Evolutionary conservation across 2,329 filamentous ascomycete genomes (phyloP).

Genomic region (Paraphoma sp.): DNA sequence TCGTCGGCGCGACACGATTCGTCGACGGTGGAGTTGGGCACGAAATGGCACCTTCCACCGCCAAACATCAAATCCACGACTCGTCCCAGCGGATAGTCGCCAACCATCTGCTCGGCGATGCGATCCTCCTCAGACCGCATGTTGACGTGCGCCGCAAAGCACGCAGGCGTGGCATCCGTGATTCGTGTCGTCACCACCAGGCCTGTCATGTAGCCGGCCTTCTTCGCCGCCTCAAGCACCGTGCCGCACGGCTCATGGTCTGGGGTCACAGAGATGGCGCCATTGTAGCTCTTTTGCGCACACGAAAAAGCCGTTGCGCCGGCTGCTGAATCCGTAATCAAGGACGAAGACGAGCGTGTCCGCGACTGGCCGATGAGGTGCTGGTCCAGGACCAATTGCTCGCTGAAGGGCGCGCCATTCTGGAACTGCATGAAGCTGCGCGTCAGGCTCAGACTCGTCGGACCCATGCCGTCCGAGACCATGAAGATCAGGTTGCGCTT

Average conservation of each 20-base stretch:
- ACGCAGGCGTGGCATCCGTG: constrained; percentile 95
- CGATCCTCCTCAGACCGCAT: constrained; percentile 81
- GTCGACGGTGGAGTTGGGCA: constrained; percentile 74
- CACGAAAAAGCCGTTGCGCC: constrained; percentile 97
- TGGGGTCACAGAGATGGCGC: constrained; percentile 88
- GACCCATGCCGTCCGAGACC: constrained; percentile 99
- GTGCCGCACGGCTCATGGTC: constrained; percentile 89
- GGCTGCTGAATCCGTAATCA: constrained; percentile 96
- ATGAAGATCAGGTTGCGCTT: constrained; percentile 98
- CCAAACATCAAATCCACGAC: constrained; percentile 93
- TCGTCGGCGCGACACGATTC: constrained; percentile 85
- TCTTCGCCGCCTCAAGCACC: constrained; percentile 90
- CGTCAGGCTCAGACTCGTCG: constrained; percentile 85
- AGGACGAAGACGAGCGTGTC: constrained; percentile 80
- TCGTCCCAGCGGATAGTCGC: constrained; percentile 83
- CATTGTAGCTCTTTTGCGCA: constrained; percentile 93
- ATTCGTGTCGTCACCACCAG: constrained; percentile 94
- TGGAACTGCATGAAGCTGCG: constrained; percentile 83
- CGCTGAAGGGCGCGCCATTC: constrained; percentile 73
- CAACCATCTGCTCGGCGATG: constrained; percentile 91
- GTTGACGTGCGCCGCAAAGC: constrained; percentile 89
- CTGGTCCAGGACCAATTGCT: constrained; percentile 81
- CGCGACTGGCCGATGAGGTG: constrained; percentile 91
- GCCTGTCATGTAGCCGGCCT: constrained; percentile 88
- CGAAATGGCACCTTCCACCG: constrained; percentile 90